A percentile compares a stretch with the other conserved stretches of the same genome.
These are phyloP conservation scores for Corchorus capsularis DNA, from an alignment of 345 rosid species.

Conservation along the genomic window DNA sequence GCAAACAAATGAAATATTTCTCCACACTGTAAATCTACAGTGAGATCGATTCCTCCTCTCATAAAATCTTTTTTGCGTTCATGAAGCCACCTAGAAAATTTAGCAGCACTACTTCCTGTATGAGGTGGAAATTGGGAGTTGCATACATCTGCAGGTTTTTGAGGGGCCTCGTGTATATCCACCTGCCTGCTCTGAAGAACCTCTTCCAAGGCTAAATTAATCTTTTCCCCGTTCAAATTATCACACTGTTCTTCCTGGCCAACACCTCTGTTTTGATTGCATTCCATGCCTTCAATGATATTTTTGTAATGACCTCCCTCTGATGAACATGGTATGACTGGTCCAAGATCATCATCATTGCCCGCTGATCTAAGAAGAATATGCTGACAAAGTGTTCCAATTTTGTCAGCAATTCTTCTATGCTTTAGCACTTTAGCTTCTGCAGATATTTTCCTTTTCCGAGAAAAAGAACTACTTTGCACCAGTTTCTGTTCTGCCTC, in stretches of 20 bases:
- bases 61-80: conserved; percentile 55
- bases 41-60: conserved; percentile 50
- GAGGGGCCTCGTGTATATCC: conserved; percentile 54
- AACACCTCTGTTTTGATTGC: conserved; percentile 29
- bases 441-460: conserved; percentile 54
- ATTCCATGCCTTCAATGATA: conserved; percentile 25
- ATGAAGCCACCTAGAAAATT: conserved; percentile 63
- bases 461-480: conserved; percentile 36
- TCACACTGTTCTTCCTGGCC: conserved; percentile 64
- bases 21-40: conserved; percentile 77
- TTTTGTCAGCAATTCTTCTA: conserved; percentile 38
- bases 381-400: conserved; percentile 27
- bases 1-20: conserved; percentile 71
- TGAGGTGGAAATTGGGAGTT: conserved; percentile 44
- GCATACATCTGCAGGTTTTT: conserved; percentile 35
- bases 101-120: conserved; percentile 76
- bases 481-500: conserved; percentile 27
- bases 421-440: conserved; percentile 36
- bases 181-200: conserved; percentile 59
- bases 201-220: conserved; percentile 58
- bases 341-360: conserved; percentile 30
- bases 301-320: conserved; percentile 21
- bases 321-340: conserved; percentile 33
- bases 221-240: conserved; percentile 53
- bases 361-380: conserved; percentile 19